Conservation (phyloP, 192 early-diverging fungal species). For the Podila clonocystis region DNA sequence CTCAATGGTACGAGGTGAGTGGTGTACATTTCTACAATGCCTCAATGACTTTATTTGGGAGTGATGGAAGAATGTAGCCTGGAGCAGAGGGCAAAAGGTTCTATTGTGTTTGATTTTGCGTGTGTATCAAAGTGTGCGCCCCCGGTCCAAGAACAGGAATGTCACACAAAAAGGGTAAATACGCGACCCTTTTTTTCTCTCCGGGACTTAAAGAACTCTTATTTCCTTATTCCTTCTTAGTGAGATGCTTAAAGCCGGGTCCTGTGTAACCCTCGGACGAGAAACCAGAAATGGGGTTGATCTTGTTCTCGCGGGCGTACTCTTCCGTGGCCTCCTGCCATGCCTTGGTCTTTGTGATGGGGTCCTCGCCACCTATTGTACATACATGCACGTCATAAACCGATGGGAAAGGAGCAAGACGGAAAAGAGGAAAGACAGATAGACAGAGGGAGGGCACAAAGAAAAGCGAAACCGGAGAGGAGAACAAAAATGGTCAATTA, state of each 20-base stretch:
- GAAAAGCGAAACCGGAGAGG: neutral
- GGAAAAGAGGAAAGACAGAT: conserved; percentile 6
- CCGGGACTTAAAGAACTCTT: neutral
- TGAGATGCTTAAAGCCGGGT: conserved; percentile 56
- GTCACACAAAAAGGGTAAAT: neutral
- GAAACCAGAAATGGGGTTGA: conserved; percentile 76
- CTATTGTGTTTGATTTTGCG: no score
- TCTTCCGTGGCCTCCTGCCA: conserved; percentile 82
- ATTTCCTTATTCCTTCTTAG: neutral
- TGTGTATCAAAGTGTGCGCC: no score
- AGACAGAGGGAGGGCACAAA: neutral
- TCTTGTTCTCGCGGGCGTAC: conserved; percentile 66
- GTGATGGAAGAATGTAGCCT: no score
- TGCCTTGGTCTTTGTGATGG: conserved; percentile 73
- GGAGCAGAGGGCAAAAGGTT: no score
- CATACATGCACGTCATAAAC: no score
- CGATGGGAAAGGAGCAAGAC: neutral
- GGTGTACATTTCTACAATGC: no score
- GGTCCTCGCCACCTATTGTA: conserved; percentile 59
- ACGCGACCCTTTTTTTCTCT: neutral
- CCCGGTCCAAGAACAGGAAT: no score
- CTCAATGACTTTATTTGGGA: no score
- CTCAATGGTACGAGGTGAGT: no score
- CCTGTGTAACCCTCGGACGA: conserved; percentile 80
- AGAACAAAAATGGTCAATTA: neutral